Percentiles rank a stretch among this genome's conserved stretches.
phyloP scores from a whole-genome alignment of 768 basidiomycete species.

The Pisolithus tinctorius region DNA sequence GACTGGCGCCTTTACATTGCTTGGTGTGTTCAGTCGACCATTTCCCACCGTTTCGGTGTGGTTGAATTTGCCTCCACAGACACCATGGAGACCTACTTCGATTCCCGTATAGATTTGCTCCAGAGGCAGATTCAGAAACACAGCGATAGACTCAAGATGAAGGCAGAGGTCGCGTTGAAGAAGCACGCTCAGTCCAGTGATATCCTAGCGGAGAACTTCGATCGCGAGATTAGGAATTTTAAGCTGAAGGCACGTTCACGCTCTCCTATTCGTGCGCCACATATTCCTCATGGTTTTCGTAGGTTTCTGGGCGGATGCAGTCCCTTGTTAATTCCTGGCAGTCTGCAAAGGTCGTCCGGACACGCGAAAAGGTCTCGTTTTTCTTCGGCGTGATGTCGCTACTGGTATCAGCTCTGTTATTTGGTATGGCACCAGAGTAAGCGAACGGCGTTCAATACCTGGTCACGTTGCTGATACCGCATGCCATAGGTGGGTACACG shows the following conservation, averaged over 20 bases:
- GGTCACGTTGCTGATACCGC: constrained; percentile 6
- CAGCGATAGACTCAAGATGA: constrained; percentile 73
- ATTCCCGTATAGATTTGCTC: constrained; percentile 77
- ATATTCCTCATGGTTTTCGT: constrained; percentile 5
- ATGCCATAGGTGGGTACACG: constrained; percentile 69
- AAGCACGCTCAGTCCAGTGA: constrained; percentile 51
- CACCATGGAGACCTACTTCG: constrained; percentile 92
- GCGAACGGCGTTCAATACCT: constrained; percentile 14
- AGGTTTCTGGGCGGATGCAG: constrained; percentile 80
- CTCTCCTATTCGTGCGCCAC: not conserved
- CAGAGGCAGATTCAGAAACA: constrained; percentile 85
- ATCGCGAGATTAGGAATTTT: constrained; percentile 81
- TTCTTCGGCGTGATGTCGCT: constrained; percentile 92
- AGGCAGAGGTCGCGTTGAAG: constrained; percentile 78
- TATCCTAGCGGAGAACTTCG: constrained; percentile 66
- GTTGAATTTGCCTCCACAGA: constrained; percentile 40
- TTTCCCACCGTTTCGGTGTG: not conserved
- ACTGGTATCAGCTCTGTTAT: constrained; percentile 75
- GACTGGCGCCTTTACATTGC: constrained; percentile 76
- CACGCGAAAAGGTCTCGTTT: constrained; percentile 83
- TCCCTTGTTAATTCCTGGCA: constrained; percentile 83
- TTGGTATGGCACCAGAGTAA: constrained; percentile 83
- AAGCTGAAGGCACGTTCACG: constrained; percentile 54
- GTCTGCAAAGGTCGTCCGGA: constrained; percentile 80
- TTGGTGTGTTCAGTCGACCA: constrained; percentile 46